phyloP scores from a whole-genome alignment of 306 rosid species.

The Cicer chorassanicum region DNA sequence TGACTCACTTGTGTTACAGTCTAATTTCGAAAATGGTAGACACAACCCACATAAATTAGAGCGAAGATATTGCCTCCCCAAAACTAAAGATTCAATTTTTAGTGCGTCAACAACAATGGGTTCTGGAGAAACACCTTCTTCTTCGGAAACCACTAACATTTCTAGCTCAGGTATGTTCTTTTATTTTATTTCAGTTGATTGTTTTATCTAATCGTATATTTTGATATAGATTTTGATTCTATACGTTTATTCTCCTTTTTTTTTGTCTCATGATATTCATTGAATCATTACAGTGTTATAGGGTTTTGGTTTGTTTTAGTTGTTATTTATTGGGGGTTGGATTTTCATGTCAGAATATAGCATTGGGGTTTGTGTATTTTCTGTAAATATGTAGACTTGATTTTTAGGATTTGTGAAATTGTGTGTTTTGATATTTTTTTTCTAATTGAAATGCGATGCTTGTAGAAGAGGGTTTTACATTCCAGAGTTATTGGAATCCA shows the following conservation, averaged over 20 bases:
- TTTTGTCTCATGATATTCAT: not conserved
- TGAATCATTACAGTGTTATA: not conserved
- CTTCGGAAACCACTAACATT: slow-evolving; percentile 34
- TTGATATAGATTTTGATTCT: slow-evolving; percentile 25
- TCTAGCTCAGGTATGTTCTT: slow-evolving; percentile 45
- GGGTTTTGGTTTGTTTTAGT: not conserved
- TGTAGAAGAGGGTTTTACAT: slow-evolving; percentile 13
- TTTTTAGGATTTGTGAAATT: slow-evolving; percentile 26
- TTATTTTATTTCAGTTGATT: slow-evolving; percentile 11
- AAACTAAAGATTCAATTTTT: slow-evolving; percentile 33
- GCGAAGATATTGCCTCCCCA: slow-evolving; percentile 13
- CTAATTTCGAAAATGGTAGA: slow-evolving; percentile 23
- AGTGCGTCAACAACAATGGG: slow-evolving; percentile 34
- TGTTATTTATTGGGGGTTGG: not conserved
- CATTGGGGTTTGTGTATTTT: slow-evolving; percentile 22
- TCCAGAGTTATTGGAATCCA: slow-evolving; percentile 20
- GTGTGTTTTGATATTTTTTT: slow-evolving; percentile 14
- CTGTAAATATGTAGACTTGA: not conserved
- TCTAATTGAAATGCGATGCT: slow-evolving; percentile 14
- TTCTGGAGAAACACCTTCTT: slow-evolving; percentile 29
- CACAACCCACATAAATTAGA: slow-evolving; percentile 5
- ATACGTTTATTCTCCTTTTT: not conserved
- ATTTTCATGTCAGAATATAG: slow-evolving; percentile 28
- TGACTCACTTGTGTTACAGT: slow-evolving; percentile 20
- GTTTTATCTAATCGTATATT: not conserved